These are phyloP conservation scores for Westerdykella ornata DNA, from an alignment of 2,329 filamentous ascomycete genomes.

Conservation along the genomic window DNA sequence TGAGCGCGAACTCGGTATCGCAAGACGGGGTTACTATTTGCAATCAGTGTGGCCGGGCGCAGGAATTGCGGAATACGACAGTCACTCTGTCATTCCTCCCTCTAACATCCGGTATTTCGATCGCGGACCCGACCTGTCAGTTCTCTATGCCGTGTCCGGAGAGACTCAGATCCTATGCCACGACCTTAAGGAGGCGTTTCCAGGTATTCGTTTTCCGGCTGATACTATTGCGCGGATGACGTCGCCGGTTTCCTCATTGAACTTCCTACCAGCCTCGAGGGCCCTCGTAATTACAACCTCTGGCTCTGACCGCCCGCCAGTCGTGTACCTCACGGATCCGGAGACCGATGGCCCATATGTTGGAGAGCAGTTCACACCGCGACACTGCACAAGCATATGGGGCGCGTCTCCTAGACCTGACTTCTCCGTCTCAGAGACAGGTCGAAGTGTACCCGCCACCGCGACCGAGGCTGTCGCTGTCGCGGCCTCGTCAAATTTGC, in stretches of 20 bases:
- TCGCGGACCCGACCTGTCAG: constrained; percentile 18
- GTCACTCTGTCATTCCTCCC: constrained; percentile 4
- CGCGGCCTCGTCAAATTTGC: constrained; percentile 22
- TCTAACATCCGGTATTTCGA: constrained; percentile 22
- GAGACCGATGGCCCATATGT: constrained; percentile 21
- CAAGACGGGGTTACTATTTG: constrained; percentile 13
- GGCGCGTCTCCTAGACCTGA: constrained; percentile 19
- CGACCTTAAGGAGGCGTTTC: constrained; percentile 16
- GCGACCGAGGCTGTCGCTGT: constrained; percentile 27
- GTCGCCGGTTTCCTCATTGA: constrained; percentile 27
- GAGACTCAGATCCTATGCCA: constrained; percentile 19
- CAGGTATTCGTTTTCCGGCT: neutral
- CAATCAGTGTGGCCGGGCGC: constrained; percentile 23
- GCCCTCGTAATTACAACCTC: constrained; percentile 26
- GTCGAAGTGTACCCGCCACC: constrained; percentile 14
- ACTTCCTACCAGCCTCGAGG: constrained; percentile 22
- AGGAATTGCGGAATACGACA: constrained; percentile 1
- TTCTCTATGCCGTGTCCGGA: constrained; percentile 20
- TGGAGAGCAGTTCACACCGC: constrained; percentile 24
- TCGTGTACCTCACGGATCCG: constrained; percentile 23
- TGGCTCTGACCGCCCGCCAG: constrained; percentile 24
- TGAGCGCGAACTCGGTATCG: constrained; percentile 24
- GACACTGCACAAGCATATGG: constrained; percentile 23
- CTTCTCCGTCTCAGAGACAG: constrained; percentile 9
- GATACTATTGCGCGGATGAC: constrained; percentile 19